Evolutionary conservation across 306 rosid genomes (phyloP).

Genomic region (Comarum palustre): DNA sequence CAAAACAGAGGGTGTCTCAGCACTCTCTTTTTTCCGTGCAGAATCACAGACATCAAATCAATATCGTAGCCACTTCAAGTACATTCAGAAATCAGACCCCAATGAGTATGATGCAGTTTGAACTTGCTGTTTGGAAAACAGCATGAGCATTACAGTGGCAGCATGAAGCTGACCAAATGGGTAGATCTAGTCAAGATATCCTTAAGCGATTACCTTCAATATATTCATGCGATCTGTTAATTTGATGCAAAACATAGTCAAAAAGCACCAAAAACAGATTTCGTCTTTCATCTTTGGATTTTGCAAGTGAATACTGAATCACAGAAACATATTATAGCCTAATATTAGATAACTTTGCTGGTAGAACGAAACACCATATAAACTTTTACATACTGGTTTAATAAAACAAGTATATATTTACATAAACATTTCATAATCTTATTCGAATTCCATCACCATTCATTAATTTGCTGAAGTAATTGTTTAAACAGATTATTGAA

Average conservation of each 20-base stretch:
- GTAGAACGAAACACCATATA: background rate
- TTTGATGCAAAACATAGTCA: constrained; percentile 84
- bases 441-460: background rate
- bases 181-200: constrained; percentile 26
- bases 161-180: too few relatives aligned
- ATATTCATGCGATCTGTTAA: constrained; percentile 91
- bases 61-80: constrained; percentile 35
- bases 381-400: background rate
- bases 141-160: too few relatives aligned
- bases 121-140: too few relatives aligned
- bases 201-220: constrained; percentile 63
- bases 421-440: background rate
- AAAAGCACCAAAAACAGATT: constrained; percentile 84
- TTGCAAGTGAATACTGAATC: constrained; percentile 88
- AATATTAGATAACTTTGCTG: constrained; percentile 7
- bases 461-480: background rate
- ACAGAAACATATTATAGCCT: constrained; percentile 7
- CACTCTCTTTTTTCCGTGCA: background rate
- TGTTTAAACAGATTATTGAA: constrained; percentile 15
- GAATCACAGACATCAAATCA: constrained; percentile 13
- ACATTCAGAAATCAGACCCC: constrained; percentile 32
- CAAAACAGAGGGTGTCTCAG: constrained; percentile 21
- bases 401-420: background rate
- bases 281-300: constrained; percentile 81
- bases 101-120: constrained; percentile 20